Conservation (phyloP, 371 early-diverging fungal genomes). For the Entomophthora muscae region DNA sequence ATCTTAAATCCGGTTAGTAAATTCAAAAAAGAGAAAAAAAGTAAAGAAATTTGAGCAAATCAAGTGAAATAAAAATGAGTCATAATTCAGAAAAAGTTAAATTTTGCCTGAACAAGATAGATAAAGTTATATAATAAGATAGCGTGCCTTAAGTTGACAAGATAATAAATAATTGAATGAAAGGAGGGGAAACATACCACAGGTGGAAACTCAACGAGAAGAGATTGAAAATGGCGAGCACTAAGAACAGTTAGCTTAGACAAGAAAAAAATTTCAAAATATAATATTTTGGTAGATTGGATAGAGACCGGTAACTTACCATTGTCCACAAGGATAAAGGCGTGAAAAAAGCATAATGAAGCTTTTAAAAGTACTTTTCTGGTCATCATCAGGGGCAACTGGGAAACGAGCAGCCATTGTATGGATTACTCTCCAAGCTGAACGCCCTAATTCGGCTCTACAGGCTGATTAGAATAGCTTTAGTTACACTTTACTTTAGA, state of each 20-base stretch:
- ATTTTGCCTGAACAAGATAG: not conserved
- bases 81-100: too few relatives aligned
- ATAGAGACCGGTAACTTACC: slow-evolving; percentile 28
- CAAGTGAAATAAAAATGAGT: not conserved
- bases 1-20: slow-evolving; percentile 14
- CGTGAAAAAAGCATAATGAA: slow-evolving; percentile 74
- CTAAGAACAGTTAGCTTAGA: slow-evolving; percentile 17
- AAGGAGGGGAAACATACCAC: too few relatives aligned
- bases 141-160: too few relatives aligned
- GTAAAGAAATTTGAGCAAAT: not conserved
- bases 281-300: not conserved
- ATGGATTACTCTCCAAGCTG: slow-evolving; percentile 81
- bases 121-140: too few relatives aligned
- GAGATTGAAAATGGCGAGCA: slow-evolving; percentile 65
- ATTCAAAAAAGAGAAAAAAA: slow-evolving; percentile 8
- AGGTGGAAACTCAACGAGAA: slow-evolving; percentile 77
- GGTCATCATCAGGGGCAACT: slow-evolving; percentile 50
- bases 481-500: slow-evolving; percentile 10
- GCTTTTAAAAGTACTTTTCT: slow-evolving; percentile 53
- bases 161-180: too few relatives aligned
- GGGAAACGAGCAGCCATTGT: slow-evolving; percentile 94
- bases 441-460: slow-evolving; percentile 74
- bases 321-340: slow-evolving; percentile 97
- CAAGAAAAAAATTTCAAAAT: not conserved
- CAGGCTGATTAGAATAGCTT: slow-evolving; percentile 1